Evolutionary conservation across 345 rosid genomes (phyloP), one percentile per base, ranked within the genome.

Genomic region (Jatropha curcas): DNA sequence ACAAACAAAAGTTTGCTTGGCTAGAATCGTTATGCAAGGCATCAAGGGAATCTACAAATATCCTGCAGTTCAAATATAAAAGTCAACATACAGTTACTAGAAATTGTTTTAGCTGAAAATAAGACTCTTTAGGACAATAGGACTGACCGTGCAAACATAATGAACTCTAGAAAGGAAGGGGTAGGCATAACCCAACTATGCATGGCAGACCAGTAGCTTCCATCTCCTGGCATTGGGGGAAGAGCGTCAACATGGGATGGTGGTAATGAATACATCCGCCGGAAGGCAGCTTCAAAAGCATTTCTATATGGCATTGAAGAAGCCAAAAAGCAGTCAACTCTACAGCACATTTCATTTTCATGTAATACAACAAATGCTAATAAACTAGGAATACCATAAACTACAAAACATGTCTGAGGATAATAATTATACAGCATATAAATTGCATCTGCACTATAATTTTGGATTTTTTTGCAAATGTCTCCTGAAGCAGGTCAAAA

Each of bases 171-270:
- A 80, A 92, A 92, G 67, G 97, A 92, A 71, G 97, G 86, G 55
- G 99, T 95, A 71, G 96, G 99, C 98, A 95, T 92, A 80, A 89
- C 96, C 99, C 99, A 95, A 72, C 96, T 83, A 79, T 95, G 96
- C 73, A 92, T 86, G 67, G 93, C 78, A 73, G 98, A 95, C 99
- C 99, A 95, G 77, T 83, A 82, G 70, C 91, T 87, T 73, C 91
- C 92, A 84, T 90, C 99, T 76, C 82, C 89, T 30, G 98, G 98
- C 99, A 92, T 95, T 58, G 97, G 97, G 16, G 98, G 98, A 78
- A 92, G 97, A 79, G 84, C 94, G 77, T 89, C 96, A 24, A 85
- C 45, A 79, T 85, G 72, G 70, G 86, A 75, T 68, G 96, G 98
- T 62, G 97, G 98, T 60, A 95, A 79, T 45, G 67, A 79, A 74